phyloP scores from a whole-genome alignment of 176 grass and related monocot genomes.

The Elymus sibiricus region DNA sequence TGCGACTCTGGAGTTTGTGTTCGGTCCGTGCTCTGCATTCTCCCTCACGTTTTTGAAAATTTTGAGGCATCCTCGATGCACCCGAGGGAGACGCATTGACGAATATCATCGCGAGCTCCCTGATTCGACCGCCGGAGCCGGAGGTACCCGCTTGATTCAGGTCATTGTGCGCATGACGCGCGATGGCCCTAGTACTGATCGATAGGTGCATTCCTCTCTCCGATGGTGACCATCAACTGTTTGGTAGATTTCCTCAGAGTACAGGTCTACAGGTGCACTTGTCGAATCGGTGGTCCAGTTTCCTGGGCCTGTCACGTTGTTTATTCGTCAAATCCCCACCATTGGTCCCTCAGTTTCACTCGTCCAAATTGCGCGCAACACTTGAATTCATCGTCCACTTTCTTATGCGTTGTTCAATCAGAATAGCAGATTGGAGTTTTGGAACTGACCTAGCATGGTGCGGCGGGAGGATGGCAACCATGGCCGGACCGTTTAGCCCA shows the following conservation, averaged over 20 bases:
- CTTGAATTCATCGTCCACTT: not conserved
- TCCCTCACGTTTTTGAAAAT: not conserved
- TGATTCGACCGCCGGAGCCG: too few species aligned
- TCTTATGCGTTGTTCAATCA: not conserved
- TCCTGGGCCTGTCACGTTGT: not conserved
- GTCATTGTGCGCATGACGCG: not conserved
- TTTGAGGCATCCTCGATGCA: slow-evolving; percentile 16
- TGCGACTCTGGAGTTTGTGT: not conserved
- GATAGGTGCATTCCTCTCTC: not conserved
- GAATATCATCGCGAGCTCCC: not conserved
- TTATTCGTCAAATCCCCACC: not conserved
- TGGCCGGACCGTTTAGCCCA: slow-evolving; percentile 9
- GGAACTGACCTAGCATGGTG: not conserved
- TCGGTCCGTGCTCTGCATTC: not conserved
- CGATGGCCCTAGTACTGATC: slow-evolving; percentile 12
- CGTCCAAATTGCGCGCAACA: not conserved
- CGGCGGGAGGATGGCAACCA: not conserved
- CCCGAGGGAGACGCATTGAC: not conserved
- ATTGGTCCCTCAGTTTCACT: not conserved
- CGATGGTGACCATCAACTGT: not conserved
- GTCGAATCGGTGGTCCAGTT: slow-evolving; percentile 1
- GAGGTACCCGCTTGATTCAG: not conserved
- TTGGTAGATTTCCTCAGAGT: slow-evolving; percentile 6
- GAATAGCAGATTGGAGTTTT: not conserved
- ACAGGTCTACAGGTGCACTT: not conserved